A percentile compares a stretch with the other conserved stretches of the same genome.
Evolutionary conservation across 257 asterid genomes (phyloP).

Genomic region (Fraxinus americana): DNA sequence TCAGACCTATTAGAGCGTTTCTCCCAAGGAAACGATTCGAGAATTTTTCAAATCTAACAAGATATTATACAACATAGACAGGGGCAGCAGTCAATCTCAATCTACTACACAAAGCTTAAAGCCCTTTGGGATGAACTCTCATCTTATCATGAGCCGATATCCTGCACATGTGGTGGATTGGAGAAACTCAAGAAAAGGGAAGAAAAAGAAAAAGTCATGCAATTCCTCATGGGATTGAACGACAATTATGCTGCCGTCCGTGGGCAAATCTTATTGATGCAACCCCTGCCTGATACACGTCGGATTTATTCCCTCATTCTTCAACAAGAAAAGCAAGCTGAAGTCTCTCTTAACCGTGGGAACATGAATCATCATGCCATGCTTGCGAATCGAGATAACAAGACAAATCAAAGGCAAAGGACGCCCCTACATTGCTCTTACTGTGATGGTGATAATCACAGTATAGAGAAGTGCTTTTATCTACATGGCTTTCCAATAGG

Average conservation of each 20-base stretch:
- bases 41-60: no score
- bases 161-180: not conserved
- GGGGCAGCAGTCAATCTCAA: not conserved
- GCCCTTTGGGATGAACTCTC: not conserved
- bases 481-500: not conserved
- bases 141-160: not conserved
- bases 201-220: not conserved
- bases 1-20: no score
- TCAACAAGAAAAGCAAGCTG: not conserved
- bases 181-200: not conserved
- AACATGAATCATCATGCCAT: constrained; percentile 2
- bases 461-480: not conserved
- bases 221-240: not conserved
- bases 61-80: not conserved
- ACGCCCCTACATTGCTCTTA: not conserved
- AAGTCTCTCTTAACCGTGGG: constrained; percentile 6
- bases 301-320: not conserved
- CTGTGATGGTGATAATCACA: not conserved
- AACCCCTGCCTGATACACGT: no score
- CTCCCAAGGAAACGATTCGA: no score
- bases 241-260: not conserved
- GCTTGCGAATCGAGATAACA: not conserved
- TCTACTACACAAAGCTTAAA: not conserved
- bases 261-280: no score
- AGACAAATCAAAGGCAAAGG: not conserved